Evolutionary conservation across 176 grass and related monocot species (phyloP), one percentile per base, ranked within the genome.

Genomic region (Aegilops tauschii): DNA sequence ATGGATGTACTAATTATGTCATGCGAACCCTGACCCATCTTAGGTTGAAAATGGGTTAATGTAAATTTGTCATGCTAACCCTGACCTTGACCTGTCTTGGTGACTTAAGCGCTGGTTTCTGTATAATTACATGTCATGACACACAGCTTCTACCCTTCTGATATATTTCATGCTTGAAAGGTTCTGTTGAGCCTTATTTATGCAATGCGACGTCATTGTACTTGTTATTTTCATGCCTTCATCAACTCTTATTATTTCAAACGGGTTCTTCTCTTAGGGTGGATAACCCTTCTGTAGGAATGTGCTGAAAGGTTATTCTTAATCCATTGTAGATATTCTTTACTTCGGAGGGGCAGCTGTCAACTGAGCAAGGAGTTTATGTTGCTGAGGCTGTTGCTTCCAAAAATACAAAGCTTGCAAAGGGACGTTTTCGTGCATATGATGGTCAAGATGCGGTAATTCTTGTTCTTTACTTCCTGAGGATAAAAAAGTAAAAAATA

Each of bases 301-400:
- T 76, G 54, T 84, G 8, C 62, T 80, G 80, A 86, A 61, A 80
- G 71, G 29, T 72, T 88, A 30, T 72, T 79, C 39, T 88, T 59
- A 61, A 37, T 59, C 35, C 39, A 63, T 28, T 92, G 54, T 82
- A 98, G 96, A 92, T 98, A 83, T 94, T 96, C 82, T 96, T 90
- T 87, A 94, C 93, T 74, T 89, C 92, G 77, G 96, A 98, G 90
- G 93, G 93, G 30, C 86, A 94, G 82, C 68, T 98, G 54, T 95
- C 92, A 71, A 88, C 78, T 12, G 96, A 98, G 66, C 93, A 96
- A 92, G 96, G 96, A 74, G 63, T 98, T 86, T 98, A 98, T 87
- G 81, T 98, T 59, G 93, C 96, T 10, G 96, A 94, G 88, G 80
- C 93, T 65, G 86, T 98, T 79, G 69, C 80, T 86, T 83, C 84